Evolutionary conservation across 1,139 yeast species (phyloP), one percentile per base, ranked within the genome.

Genomic region (Kluyveromyces marxianus): DNA sequence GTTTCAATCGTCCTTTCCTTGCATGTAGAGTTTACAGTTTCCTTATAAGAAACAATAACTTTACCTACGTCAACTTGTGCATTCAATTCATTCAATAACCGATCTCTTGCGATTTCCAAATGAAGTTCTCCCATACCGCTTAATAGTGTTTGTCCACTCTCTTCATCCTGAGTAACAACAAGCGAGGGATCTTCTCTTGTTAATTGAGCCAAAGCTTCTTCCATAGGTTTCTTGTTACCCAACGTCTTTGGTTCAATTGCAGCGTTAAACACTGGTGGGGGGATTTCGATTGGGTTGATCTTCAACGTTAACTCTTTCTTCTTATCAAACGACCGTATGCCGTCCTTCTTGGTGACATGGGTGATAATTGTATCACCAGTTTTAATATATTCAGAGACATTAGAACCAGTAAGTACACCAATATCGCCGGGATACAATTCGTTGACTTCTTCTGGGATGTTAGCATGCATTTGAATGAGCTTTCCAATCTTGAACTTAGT

Each of bases 61-160:
- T 81, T 81, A 35, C 96, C 89, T 44, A 89, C 74, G 42, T 81
- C 81, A 0, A 86, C 84, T 48, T 81, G 80, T 2, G 95, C 96
- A 60, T 83, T 83, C 74, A 90, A 75, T 51, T 88, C 96, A 45
- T 77, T 78, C 25, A 83, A 68, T 43, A 92, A 72, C 48, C 97
- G 71, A 54, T 88, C 95, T 45, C 75, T 74, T 2, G 94, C 85
- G 54, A 92, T 89, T 54, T 92, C 97, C 45, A 92, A 72, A 65
- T 92, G 98, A 44, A 92, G 70, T 58, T 89, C 96, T 21, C 97
- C 98, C 97, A 92, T 89, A 3, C 98, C 99, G 44, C 95, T 81
- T 33, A 92, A 65, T 29, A 89, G 72, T 0, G 89, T 81, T 65
- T 92, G 97, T 0, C 96, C 96, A 48, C 86, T 71, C 50, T 90